Evolutionary conservation across 306 rosid genomes (phyloP), one percentile per base, ranked within the genome.

Genomic region (Arachis hypogaea): DNA sequence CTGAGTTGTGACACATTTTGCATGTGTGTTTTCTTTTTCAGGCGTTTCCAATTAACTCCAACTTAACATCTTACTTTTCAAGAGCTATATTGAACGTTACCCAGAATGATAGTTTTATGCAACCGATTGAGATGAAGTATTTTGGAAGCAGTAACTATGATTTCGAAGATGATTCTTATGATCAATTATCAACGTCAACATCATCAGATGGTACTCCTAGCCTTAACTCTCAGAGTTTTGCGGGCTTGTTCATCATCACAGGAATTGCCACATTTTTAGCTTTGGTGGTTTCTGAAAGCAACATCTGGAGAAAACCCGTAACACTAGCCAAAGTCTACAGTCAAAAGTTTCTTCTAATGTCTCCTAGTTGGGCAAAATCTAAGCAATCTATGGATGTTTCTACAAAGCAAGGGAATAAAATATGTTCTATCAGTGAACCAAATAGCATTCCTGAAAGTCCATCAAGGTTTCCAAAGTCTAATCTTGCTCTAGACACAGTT

Each of bases 191-290:
- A 33, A 33, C 38, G 38, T 33, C 38, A 33, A 33, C 38, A 33
- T 33, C 72, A 6, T 55, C 72, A n/a, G 7, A 28, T 4, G 0
- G 28, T 22, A 52, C 18, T 74, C 55, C 55, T 11, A 66, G 16
- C 50, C 73, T 75, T 28, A 57, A 72, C 1, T 9, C 73, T 6
- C 45, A 75, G 14, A 75, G 73, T 43, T 75, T 75, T 66, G 60
- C 60, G 9, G 79, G 79, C 6, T 42, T 66, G 29, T 75, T 75
- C 42, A 14, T 75, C 67, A 61, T 75, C 11, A 75, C 64, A 14
- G 73, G 79, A 33, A 12, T 16, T 28, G 29, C 30, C 51, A 36
- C 41, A 11, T 5, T 75, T 16, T n/a, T 66, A 16, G 79, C 79
- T 44, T 57, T 75, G 50, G 2, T 57, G 5, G 14, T 45, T 56